phyloP scores from a whole-genome alignment of 177 flowering plant species.

The Vitis hybrid region DNA sequence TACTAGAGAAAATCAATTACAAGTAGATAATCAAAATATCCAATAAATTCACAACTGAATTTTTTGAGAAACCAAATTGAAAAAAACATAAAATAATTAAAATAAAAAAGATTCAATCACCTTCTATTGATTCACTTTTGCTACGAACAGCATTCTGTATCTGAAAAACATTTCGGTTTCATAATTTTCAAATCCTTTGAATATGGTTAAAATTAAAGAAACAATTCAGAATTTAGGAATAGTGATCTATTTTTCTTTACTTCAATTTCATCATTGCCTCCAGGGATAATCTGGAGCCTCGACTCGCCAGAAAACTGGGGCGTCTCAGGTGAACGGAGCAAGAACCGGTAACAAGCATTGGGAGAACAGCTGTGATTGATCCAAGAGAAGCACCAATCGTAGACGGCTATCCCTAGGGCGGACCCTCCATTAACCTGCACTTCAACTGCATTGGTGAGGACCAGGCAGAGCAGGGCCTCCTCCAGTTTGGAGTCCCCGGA shows the following conservation, averaged over 20 bases:
- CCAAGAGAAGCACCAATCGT: conserved; percentile 62
- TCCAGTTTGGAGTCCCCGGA: conserved; percentile 15
- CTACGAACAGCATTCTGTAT: conserved; percentile 15
- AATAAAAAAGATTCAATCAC: conserved; percentile 5
- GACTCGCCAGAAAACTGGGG: background rate
- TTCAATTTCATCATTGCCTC: conserved; percentile 15
- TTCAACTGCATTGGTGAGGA: conserved; percentile 72
- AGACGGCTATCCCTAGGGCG: conserved; percentile 46
- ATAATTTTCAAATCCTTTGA: no score
- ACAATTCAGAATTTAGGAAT: no score
- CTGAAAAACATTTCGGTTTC: conserved; percentile 17
- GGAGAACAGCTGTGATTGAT: conserved; percentile 87
- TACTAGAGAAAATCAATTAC: background rate
- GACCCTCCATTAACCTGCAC: conserved; percentile 39
- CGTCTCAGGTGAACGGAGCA: conserved; percentile 7
- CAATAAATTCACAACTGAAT: background rate
- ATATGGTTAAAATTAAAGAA: no score
- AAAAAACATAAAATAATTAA: background rate
- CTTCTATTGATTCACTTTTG: conserved; percentile 11
- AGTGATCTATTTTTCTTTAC: conserved; percentile 7
- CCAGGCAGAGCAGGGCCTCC: conserved; percentile 50
- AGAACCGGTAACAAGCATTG: conserved; percentile 68
- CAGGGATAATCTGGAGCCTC: conserved; percentile 24
- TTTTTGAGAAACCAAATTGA: background rate
- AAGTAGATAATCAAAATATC: background rate